Evolutionary conservation across 2,329 filamentous ascomycete genomes (phyloP).

Genomic region (Trichoderma atrobrunneum): DNA sequence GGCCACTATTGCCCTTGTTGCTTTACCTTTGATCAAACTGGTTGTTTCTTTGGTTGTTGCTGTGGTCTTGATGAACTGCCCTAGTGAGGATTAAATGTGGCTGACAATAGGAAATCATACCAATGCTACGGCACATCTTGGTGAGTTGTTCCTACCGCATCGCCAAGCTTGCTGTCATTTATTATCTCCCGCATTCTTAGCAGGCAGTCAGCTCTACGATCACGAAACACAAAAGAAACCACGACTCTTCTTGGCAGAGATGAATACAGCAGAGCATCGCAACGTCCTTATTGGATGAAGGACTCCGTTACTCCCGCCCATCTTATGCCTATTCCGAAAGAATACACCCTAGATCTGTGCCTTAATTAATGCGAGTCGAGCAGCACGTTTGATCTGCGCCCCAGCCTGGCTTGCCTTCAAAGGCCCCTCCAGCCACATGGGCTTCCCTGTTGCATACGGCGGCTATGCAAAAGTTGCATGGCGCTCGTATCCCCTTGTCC

Average conservation of each 20-base stretch:
- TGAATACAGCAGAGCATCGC: neutral
- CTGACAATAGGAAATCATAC: neutral
- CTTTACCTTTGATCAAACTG: neutral
- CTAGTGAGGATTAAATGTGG: neutral
- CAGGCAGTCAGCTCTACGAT: neutral
- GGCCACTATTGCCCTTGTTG: neutral
- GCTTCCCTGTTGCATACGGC: conserved; percentile 14
- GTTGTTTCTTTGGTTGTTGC: neutral
- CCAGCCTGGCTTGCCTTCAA: neutral
- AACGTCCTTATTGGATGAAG: neutral
- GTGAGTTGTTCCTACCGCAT: neutral
- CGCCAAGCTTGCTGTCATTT: neutral
- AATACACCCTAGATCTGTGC: conserved; percentile 6
- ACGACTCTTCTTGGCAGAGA: neutral
- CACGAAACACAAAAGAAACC: neutral
- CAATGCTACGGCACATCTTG: neutral
- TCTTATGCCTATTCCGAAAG: conserved; percentile 6
- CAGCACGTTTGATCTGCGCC: conserved; percentile 8
- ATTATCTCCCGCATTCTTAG: neutral
- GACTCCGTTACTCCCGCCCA: neutral
- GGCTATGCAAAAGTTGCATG: conserved; percentile 15
- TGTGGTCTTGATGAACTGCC: neutral
- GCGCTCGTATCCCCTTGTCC: conserved; percentile 1
- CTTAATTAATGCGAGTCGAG: conserved; percentile 18
- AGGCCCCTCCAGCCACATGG: conserved; percentile 10